A percentile compares a stretch with the other conserved stretches of the same genome.
Conservation (phyloP, 306 rosid species). For the Malus asiatica region DNA sequence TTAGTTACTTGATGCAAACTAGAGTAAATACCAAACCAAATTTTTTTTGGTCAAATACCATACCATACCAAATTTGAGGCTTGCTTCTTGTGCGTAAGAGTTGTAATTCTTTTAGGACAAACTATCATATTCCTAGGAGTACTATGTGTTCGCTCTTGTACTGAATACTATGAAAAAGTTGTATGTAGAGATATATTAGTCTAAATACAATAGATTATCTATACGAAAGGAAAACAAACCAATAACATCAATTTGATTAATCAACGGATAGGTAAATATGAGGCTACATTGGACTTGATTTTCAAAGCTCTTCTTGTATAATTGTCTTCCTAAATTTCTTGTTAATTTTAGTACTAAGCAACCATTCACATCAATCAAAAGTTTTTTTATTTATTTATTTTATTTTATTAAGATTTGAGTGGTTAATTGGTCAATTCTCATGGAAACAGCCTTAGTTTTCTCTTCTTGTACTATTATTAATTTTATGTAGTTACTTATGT, state of each 20-base stretch:
- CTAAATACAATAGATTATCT: no score
- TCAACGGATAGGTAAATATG: neutral
- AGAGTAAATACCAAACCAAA: neutral
- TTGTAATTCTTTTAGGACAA: neutral
- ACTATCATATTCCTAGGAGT: no score
- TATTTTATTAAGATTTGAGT: no score
- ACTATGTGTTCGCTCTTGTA: neutral
- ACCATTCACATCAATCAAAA: no score
- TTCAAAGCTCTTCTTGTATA: neutral
- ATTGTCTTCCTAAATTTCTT: no score
- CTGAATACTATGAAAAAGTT: no score
- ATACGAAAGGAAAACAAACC: no score
- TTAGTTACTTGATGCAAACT: neutral
- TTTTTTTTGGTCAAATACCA: no score
- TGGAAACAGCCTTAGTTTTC: neutral
- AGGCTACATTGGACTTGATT: neutral
- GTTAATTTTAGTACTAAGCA: neutral
- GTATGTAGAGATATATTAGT: no score
- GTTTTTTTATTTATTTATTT: no score
- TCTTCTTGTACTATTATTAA: neutral
- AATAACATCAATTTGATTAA: neutral
- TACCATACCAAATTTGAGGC: neutral
- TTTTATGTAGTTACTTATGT: no score
- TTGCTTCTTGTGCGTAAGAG: neutral
- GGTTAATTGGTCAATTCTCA: no score